Evolutionary conservation across 805 yeast species (phyloP).

Genomic region (Hanseniaspora mollemarum): DNA sequence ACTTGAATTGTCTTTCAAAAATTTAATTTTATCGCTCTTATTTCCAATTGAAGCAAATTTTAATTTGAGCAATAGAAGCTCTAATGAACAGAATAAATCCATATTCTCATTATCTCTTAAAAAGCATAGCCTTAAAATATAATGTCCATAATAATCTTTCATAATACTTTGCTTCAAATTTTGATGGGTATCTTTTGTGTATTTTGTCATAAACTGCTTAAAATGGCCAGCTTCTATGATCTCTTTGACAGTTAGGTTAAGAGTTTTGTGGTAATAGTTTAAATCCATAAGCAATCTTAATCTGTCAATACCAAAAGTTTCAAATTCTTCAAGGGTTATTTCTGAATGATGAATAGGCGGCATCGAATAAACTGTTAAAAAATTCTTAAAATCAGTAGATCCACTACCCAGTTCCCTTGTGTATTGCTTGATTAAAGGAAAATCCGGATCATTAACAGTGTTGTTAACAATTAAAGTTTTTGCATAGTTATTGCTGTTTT

Average conservation of each 20-base stretch:
- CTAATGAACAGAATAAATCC: constrained; percentile 65
- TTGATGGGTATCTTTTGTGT: constrained; percentile 54
- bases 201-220: constrained; percentile 44
- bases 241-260: constrained; percentile 55
- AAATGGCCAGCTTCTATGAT: constrained; percentile 43
- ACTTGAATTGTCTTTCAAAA: constrained; percentile 53
- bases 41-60: constrained; percentile 55
- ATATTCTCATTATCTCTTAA: constrained; percentile 79
- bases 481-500: constrained; percentile 1
- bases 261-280: constrained; percentile 51
- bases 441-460: constrained; percentile 5
- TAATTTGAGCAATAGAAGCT: constrained; percentile 58
- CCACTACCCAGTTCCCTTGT: constrained; percentile 30
- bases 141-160: constrained; percentile 90
- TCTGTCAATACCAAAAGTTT: constrained; percentile 90
- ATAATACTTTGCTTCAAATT: constrained; percentile 23
- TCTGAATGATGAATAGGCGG: constrained; percentile 63
- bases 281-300: constrained; percentile 72
- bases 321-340: constrained; percentile 85
- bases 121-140: constrained; percentile 74
- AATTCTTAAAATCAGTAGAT: constrained; percentile 36
- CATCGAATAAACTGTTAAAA: constrained; percentile 54
- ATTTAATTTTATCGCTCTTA: constrained; percentile 59
- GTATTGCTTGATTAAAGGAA: constrained; percentile 25
- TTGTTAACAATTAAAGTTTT: constrained; percentile 6